These are phyloP conservation scores for Helianthus tuberosus DNA, from an alignment of 129 eudicot species.

Conservation along the genomic window DNA sequence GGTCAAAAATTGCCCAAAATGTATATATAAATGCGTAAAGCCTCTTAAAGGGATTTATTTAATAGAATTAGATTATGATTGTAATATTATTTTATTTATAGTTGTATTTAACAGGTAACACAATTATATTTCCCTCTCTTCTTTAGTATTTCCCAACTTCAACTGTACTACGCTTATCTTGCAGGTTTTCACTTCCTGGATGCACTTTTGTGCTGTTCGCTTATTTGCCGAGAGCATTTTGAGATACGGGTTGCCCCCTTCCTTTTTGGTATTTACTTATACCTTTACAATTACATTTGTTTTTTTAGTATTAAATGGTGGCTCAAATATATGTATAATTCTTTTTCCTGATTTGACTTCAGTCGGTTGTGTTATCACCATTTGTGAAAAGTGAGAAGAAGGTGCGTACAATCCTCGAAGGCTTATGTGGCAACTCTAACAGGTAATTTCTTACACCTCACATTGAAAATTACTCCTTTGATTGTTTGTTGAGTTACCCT, in stretches of 20 bases:
- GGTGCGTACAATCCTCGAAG: constrained; percentile 88
- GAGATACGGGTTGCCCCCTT: constrained; percentile 95
- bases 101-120: not conserved
- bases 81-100: not conserved
- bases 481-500: not conserved
- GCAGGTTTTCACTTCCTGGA: constrained; percentile 98
- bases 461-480: not conserved
- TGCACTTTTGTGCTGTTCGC: constrained; percentile 98
- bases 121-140: not conserved
- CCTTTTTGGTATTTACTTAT: constrained; percentile 68
- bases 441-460: constrained; percentile 50
- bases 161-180: constrained; percentile 8
- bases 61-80: not conserved
- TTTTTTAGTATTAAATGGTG: not conserved
- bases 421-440: constrained; percentile 64
- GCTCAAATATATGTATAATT: constrained; percentile 20
- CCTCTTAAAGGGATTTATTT: no score
- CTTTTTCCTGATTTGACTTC: constrained; percentile 34
- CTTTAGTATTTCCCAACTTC: not conserved
- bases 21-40: not conserved
- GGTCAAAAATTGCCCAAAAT: not conserved
- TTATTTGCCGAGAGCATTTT: constrained; percentile 85
- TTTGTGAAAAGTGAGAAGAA: constrained; percentile 88
- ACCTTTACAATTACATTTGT: not conserved
- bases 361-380: constrained; percentile 93